Evolutionary conservation across 176 grass and related monocot genomes (phyloP).

Genomic region (sorghum (Sorghum bicolor)): Sorghum_bicolor_NCBIv3 NC_012879.2:56025501-56026000

Average conservation of each 20-base stretch:
- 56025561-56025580: background rate
- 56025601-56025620: conserved; percentile 27
- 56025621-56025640: conserved; percentile 45
- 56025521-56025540: background rate
- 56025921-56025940: background rate
- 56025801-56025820: background rate
- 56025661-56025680: background rate
- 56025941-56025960: background rate
- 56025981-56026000: background rate
- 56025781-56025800: background rate
- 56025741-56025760: background rate
- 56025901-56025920: background rate
- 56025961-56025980: conserved; percentile 2
- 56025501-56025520: background rate
- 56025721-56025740: background rate
- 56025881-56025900: conserved; percentile 3
- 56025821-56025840: background rate
- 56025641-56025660: conserved; percentile 11
- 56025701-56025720: too few species aligned
- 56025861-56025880: background rate
- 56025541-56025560: background rate
- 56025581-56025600: background rate
- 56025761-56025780: background rate
- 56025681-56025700: background rate
- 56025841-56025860: background rate